Evolutionary conservation across 2,329 filamentous ascomycete genomes (phyloP), one percentile per base, ranked within the genome.

Genomic region (Trichoderma lentiforme): DNA sequence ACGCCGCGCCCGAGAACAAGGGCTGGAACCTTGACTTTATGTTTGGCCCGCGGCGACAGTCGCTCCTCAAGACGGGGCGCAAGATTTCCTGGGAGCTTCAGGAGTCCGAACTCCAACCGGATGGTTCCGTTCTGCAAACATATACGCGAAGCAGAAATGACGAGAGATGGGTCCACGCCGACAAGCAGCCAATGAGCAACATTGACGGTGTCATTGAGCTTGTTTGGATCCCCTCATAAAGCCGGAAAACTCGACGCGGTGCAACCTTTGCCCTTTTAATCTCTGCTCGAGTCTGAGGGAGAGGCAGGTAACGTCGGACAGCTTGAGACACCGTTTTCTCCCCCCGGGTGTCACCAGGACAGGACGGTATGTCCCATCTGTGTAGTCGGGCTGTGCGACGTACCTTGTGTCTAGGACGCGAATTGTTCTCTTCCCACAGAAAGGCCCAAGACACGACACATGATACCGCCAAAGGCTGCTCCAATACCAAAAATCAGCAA

Each of bases 131-230:
- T 11, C 81, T 82, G 39, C 87, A 90, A 76, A 82, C 85, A 1
- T 90, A 88, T 73, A 84, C 86, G 15, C 81, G 86, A 32, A 86
- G 85, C 75, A 82, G 83, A 53, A 82, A 86, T 65, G 87, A 90
- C 76, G 81, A 81, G 77, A 81, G 87, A 73, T 89, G 87, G 87
- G 84, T 83, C 12, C 81, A 85, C 73, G 75, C 76, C 51, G 81
- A 83, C 73, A 85, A 81, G 56, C 79, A 80, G 68, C 81, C 82
- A 1, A 88, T 89, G 86, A 86, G 83, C 74, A 82, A 84, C 66
- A 81, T 84, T 21, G 87, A 89, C 75, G 87, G 87, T 3, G 77
- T 89, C 36, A 82, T 89, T 58, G 87, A 89, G 80, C 80, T 89
- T 71, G 83, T 89, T 67, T 89, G 87, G 87, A 81, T 88, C 53